A percentile compares a stretch with the other conserved stretches of the same genome.
Evolutionary conservation across 2,329 filamentous ascomycete species (phyloP).

Genomic region (Ceratocystis lukuohia): DNA sequence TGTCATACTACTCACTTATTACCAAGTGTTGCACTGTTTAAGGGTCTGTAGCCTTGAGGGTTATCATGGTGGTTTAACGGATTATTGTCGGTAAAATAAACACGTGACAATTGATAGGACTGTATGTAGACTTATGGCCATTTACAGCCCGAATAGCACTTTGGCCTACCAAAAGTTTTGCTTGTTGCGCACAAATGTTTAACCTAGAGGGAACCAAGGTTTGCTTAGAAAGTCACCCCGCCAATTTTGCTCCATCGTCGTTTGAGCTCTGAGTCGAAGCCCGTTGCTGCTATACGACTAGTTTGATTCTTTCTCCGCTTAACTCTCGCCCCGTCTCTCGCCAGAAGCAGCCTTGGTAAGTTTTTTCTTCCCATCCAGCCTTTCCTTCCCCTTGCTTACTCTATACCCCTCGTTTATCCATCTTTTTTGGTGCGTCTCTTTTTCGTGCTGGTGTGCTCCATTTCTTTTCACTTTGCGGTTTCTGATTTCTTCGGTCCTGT

Average conservation of each 20-base stretch:
- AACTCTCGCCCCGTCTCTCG: slow-evolving; percentile 4
- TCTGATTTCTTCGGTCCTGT: slow-evolving; percentile 22
- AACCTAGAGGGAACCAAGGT: slow-evolving; percentile 4
- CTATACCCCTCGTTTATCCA: slow-evolving; percentile 9
- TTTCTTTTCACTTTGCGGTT: slow-evolving; percentile 19
- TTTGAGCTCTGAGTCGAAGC: slow-evolving; percentile 12
- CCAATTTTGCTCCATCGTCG: slow-evolving; percentile 13
- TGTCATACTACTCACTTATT: not conserved
- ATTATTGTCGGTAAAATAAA: not conserved
- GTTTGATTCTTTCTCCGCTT: slow-evolving; percentile 11
- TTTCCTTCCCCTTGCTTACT: not conserved
- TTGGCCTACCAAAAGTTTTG: slow-evolving; percentile 1
- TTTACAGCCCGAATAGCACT: not conserved
- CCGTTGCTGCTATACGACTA: slow-evolving; percentile 9
- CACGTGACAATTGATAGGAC: slow-evolving; percentile 9
- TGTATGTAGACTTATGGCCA: not conserved
- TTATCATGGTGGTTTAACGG: not conserved
- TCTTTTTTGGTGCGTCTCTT: slow-evolving; percentile 11
- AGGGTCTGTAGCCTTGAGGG: not conserved
- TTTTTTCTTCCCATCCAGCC: slow-evolving; percentile 9
- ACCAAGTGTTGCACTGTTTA: not conserved
- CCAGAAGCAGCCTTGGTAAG: slow-evolving; percentile 16
- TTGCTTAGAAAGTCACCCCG: not conserved
- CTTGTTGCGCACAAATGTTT: slow-evolving; percentile 14
- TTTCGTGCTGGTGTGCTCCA: slow-evolving; percentile 20